phyloP scores from a whole-genome alignment of 805 yeast genomes.

The Lachancea meyersii region DNA sequence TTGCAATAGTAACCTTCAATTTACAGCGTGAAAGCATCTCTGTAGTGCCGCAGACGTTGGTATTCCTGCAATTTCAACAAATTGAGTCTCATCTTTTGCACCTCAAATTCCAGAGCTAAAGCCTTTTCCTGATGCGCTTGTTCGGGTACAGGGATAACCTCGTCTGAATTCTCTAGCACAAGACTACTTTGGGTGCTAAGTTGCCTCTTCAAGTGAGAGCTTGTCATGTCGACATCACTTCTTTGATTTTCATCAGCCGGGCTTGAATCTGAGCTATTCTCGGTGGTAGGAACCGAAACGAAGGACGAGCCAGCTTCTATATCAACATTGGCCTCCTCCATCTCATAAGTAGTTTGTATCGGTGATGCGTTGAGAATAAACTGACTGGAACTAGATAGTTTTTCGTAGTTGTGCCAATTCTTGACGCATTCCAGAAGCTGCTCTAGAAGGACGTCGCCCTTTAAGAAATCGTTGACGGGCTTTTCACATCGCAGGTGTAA shows the following conservation, averaged over 20 bases:
- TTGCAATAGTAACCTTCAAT: background rate
- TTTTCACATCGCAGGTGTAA: constrained; percentile 10
- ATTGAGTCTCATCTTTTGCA: constrained; percentile 17
- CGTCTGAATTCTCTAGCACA: constrained; percentile 13
- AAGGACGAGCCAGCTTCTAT: background rate
- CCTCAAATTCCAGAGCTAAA: constrained; percentile 15
- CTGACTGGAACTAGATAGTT: constrained; percentile 8
- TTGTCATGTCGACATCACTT: constrained; percentile 27
- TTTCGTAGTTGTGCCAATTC: constrained; percentile 19
- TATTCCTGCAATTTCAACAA: constrained; percentile 22
- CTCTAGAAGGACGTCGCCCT: constrained; percentile 13
- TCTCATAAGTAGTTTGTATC: background rate
- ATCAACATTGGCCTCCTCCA: background rate
- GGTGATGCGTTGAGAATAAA: constrained; percentile 2
- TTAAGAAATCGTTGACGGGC: constrained; percentile 4
- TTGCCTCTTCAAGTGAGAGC: constrained; percentile 15
- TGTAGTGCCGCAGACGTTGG: constrained; percentile 20
- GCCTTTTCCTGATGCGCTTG: constrained; percentile 13
- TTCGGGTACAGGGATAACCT: background rate
- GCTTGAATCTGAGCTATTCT: constrained; percentile 18
- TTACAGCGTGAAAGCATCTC: constrained; percentile 26
- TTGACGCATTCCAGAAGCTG: constrained; percentile 23
- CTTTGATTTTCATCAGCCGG: constrained; percentile 15
- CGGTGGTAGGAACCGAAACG: constrained; percentile 7
- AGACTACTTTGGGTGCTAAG: constrained; percentile 28